These are phyloP conservation scores for Aspergillus floridensis DNA, from an alignment of 2,329 filamentous ascomycete genomes.

Conservation along the genomic window DNA sequence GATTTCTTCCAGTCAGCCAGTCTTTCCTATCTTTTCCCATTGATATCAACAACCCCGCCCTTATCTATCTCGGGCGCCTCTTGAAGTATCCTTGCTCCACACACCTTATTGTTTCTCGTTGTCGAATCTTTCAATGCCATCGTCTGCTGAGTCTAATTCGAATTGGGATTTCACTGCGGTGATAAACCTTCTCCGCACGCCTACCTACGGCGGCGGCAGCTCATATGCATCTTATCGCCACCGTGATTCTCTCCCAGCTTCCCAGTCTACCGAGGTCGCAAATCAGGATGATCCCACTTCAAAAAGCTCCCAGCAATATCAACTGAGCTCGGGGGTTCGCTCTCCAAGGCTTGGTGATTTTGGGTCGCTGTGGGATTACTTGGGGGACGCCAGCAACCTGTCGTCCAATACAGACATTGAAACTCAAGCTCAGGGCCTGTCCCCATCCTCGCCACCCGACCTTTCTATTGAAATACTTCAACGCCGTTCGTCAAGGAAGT, in stretches of 20 bases:
- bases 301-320: neutral
- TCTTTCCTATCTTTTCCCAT: neutral
- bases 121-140: conserved; percentile 29
- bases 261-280: conserved; percentile 7
- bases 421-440: neutral
- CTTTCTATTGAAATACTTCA: conserved; percentile 22
- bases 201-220: conserved; percentile 20
- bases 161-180: conserved; percentile 49
- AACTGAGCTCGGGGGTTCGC: conserved; percentile 2
- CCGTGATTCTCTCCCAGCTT: conserved; percentile 10
- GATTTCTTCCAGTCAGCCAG: neutral
- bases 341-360: conserved; percentile 44
- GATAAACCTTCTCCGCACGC: conserved; percentile 43
- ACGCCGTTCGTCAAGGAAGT: conserved; percentile 9
- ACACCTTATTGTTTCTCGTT: neutral
- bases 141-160: conserved; percentile 25
- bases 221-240: conserved; percentile 11
- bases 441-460: conserved; percentile 1
- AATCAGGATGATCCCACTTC: conserved; percentile 10
- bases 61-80: conserved; percentile 3
- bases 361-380: conserved; percentile 40
- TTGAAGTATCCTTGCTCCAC: neutral
- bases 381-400: conserved; percentile 25
- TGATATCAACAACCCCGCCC: conserved; percentile 4
- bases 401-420: conserved; percentile 8